Evolutionary conservation across 2,329 filamentous ascomycete species (phyloP).

Genomic region (Nemania diffusa): DNA sequence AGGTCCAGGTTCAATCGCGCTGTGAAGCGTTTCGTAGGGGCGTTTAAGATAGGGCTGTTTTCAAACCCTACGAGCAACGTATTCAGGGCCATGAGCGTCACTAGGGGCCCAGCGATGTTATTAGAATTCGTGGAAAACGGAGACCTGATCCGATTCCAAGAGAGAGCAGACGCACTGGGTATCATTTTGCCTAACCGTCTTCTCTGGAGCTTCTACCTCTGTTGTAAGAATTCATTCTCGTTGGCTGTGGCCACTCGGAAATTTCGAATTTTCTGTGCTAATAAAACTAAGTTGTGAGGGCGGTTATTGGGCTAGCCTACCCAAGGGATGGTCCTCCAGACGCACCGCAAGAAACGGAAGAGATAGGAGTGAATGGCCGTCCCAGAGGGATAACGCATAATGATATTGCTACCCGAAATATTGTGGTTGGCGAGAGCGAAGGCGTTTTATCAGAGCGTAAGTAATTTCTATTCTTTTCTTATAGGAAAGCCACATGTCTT

Average conservation of each 20-base stretch:
- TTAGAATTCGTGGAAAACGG: conserved; percentile 30
- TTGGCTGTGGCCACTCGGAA: too few relatives aligned
- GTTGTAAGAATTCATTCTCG: conserved; percentile 15
- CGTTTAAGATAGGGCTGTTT: neutral
- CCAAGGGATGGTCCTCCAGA: neutral
- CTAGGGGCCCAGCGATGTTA: conserved; percentile 22
- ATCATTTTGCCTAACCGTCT: conserved; percentile 21
- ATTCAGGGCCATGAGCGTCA: conserved; percentile 1
- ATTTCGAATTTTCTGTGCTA: neutral
- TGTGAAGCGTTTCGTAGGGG: neutral
- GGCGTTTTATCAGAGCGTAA: conserved; percentile 6
- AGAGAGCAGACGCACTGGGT: neutral
- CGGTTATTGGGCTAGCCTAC: conserved; percentile 16
- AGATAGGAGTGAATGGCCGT: accelerated
- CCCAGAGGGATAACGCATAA: neutral
- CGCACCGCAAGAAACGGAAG: neutral
- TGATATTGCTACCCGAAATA: conserved; percentile 21
- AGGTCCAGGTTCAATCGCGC: neutral
- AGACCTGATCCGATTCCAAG: neutral
- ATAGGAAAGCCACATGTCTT: neutral
- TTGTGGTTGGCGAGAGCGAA: conserved; percentile 10
- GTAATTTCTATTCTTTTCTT: neutral
- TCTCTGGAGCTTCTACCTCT: conserved; percentile 27
- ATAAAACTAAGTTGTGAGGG: conserved; percentile 20
- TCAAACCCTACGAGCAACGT: conserved; percentile 5